Evolutionary conservation across 2,329 filamentous ascomycete species (phyloP), one percentile per base, ranked within the genome.

Genomic region (Tolypocladium paradoxum): DNA sequence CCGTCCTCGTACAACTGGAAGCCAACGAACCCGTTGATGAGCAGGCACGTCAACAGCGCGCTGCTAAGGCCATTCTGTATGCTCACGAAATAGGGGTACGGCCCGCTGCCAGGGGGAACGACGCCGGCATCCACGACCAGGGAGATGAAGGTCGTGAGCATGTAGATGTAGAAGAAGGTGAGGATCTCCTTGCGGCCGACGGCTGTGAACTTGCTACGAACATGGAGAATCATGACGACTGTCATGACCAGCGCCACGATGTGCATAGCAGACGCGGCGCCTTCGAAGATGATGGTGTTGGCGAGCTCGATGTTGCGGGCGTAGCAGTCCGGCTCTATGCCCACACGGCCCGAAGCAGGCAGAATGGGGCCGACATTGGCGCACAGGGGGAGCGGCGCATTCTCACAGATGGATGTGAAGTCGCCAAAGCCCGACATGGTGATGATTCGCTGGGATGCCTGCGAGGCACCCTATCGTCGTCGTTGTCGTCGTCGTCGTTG

Each of bases 1-100:
- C 93, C 93, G 64, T 99, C 93, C 71, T 99, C 93, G 69, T 99
- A 99, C 14, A 99, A 77, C 71, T 97, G 93, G 71, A 99, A 99
- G 35, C 93, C 93, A 52, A 99, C 92, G 65, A 99, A 99, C 45
- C 93, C 93, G 69, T 97, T 97, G 76, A 99, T 91, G 62, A 97
- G 75, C 53, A 99, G 76, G 68, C 87, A 95, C 29, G 90, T 92
- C 67, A 93, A 86, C 31, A 95, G 79, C 1, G 93, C 89, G 36
- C 90, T 96, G 24, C 84, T 76, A 51, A 99, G 76, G 16, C 92
- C 93, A 57, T 85, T 86, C 64, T 99, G 93, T 6, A 87, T 82
- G 12, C 90, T 88, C 58, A 89, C 87, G 65, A 99, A 96, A 75
- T 96, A 99, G 0, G 91, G 87, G 63, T 91, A 96, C 1, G 89